Conservation (phyloP, 208 protist species). For the Acanthamoeba sp. region DNA sequence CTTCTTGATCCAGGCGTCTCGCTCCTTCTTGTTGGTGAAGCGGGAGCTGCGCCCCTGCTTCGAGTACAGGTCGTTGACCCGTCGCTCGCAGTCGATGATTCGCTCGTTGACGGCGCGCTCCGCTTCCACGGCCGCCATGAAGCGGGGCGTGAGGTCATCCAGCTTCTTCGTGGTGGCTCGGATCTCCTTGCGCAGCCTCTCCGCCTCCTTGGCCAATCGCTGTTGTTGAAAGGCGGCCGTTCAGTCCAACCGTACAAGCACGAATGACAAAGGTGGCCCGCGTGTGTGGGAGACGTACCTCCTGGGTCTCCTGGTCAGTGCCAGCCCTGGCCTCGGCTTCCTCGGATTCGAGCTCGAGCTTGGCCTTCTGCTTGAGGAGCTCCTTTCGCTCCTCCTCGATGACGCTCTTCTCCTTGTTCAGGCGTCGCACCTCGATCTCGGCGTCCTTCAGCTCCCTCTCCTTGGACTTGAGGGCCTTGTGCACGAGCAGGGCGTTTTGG, state of each 20-base stretch:
- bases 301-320: slow-evolving; percentile 28
- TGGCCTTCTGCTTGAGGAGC: slow-evolving; percentile 67
- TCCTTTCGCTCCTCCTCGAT: slow-evolving; percentile 73
- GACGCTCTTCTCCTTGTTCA: slow-evolving; percentile 64
- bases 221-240: neutral
- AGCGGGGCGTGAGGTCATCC: slow-evolving; percentile 82
- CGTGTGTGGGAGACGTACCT: neutral
- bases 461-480: slow-evolving; percentile 42
- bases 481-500: neutral
- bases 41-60: slow-evolving; percentile 93
- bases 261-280: too few relatives aligned
- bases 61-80: slow-evolving; percentile 92
- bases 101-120: slow-evolving; percentile 63
- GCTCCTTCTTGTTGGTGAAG: slow-evolving; percentile 93
- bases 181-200: slow-evolving; percentile 86
- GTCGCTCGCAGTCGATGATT: slow-evolving; percentile 42
- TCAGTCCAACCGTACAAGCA: neutral
- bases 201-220: neutral
- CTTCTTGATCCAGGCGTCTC: slow-evolving; percentile 93
- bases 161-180: slow-evolving; percentile 78
- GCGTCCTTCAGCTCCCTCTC: slow-evolving; percentile 34
- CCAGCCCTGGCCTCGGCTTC: neutral
- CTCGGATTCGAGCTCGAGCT: slow-evolving; percentile 73
- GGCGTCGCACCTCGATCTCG: slow-evolving; percentile 52
- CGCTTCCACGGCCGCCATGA: slow-evolving; percentile 82